phyloP scores from a whole-genome alignment of 352 stramenopile species.

The Aphanomyces cochlioides region DNA sequence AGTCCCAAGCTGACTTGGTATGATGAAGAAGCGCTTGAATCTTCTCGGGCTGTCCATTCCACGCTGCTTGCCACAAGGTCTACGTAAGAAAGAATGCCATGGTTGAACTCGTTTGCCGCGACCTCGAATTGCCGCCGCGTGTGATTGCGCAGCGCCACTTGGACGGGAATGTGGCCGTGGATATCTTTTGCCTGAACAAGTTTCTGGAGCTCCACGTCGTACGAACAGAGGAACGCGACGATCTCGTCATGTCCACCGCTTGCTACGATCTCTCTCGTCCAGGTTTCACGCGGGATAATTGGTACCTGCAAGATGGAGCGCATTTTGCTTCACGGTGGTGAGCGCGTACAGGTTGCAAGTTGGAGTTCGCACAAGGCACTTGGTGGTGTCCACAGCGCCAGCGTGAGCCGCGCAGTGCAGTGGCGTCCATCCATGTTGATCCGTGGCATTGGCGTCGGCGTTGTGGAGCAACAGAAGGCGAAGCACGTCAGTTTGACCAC shows the following conservation, averaged over 20 bases:
- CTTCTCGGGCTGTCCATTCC: not conserved
- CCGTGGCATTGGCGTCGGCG: not conserved
- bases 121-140: not conserved
- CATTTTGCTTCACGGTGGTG: not conserved
- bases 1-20: not conserved
- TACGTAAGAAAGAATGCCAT: not conserved
- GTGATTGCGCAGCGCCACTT: not conserved
- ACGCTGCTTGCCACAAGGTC: not conserved
- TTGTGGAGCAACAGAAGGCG: not conserved
- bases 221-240: not conserved
- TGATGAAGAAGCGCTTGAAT: not conserved
- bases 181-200: not conserved
- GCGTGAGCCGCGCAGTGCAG: not conserved
- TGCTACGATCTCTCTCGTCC: not conserved
- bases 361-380: not conserved
- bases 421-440: not conserved
- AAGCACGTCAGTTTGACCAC: not conserved
- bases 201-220: not conserved
- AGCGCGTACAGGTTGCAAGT: not conserved
- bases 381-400: not conserved
- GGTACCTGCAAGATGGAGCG: conserved; percentile 10
- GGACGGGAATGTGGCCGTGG: not conserved
- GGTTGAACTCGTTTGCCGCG: too few relatives aligned
- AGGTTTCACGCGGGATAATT: too few relatives aligned
- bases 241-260: not conserved